Conservation (phyloP, 1,139 yeast genomes). For the Arxiozyma slooffiae region DNA sequence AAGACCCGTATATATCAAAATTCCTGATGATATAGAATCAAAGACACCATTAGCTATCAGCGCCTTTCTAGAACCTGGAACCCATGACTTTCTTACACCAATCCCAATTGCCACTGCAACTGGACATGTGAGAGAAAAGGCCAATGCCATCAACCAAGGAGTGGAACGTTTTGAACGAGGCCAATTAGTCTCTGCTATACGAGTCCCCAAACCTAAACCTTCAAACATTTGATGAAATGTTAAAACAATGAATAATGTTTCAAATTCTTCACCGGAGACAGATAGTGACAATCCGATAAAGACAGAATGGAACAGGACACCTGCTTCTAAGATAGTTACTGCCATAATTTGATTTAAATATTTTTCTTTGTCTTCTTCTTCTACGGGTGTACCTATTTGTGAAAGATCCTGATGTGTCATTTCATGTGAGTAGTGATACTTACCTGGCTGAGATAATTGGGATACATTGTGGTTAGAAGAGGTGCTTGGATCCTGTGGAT, state of each 20-base stretch:
- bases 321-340: conserved; percentile 64
- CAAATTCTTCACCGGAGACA: conserved; percentile 67
- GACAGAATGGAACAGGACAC: conserved; percentile 72
- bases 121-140: conserved; percentile 67
- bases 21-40: conserved; percentile 79
- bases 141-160: conserved; percentile 52
- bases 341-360: conserved; percentile 37
- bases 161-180: conserved; percentile 35
- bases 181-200: conserved; percentile 70
- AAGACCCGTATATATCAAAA: conserved; percentile 72
- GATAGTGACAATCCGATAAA: conserved; percentile 70
- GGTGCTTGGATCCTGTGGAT: background rate
- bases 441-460: conserved; percentile 22
- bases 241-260: conserved; percentile 64
- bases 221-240: conserved; percentile 90
- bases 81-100: conserved; percentile 63
- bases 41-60: conserved; percentile 67
- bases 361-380: conserved; percentile 11
- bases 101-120: conserved; percentile 78
- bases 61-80: conserved; percentile 55
- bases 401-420: conserved; percentile 40
- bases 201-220: conserved; percentile 84
- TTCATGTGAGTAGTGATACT: conserved; percentile 41
- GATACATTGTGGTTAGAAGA: background rate
- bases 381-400: conserved; percentile 33